phyloP scores from a whole-genome alignment of 768 basidiomycete genomes.

The Auriscalpium orientale region DNA sequence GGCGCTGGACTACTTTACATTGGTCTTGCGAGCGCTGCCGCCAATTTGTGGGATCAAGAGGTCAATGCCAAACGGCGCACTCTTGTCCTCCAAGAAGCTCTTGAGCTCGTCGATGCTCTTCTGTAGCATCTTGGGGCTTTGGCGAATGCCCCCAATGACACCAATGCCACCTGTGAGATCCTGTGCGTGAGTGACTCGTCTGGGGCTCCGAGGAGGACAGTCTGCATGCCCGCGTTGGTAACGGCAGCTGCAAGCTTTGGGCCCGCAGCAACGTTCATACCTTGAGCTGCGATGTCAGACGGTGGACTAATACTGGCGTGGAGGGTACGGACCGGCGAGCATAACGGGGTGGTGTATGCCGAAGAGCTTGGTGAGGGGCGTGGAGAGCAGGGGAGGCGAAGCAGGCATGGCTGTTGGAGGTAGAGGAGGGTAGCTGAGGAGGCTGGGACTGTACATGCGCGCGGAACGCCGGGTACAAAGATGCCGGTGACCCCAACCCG shows the following conservation, averaged over 20 bases:
- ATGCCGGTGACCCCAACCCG: background rate
- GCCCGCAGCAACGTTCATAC: conserved; percentile 85
- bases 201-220: background rate
- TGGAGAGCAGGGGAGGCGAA: conserved; percentile 56
- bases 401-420: conserved; percentile 45
- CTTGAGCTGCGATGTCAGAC: conserved; percentile 16
- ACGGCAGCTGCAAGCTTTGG: conserved; percentile 81
- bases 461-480: background rate
- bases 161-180: conserved; percentile 58
- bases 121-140: conserved; percentile 64
- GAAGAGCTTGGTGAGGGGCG: conserved; percentile 70
- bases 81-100: conserved; percentile 62
- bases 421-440: background rate
- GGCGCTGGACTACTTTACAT: conserved; percentile 27
- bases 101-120: conserved; percentile 68
- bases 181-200: background rate
- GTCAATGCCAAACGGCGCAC: conserved; percentile 77
- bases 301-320: conserved; percentile 2
- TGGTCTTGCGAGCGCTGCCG: conserved; percentile 78
- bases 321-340: conserved; percentile 48
- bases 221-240: conserved; percentile 67
- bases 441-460: background rate
- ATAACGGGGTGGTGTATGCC: conserved; percentile 77
- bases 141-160: conserved; percentile 78
- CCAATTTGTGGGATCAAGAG: conserved; percentile 78